A percentile compares a stretch with the other conserved stretches of the same genome.
These are phyloP conservation scores for Alloascoidea hylecoeti DNA, from an alignment of 805 yeast genomes.

Conservation along the genomic window DNA sequence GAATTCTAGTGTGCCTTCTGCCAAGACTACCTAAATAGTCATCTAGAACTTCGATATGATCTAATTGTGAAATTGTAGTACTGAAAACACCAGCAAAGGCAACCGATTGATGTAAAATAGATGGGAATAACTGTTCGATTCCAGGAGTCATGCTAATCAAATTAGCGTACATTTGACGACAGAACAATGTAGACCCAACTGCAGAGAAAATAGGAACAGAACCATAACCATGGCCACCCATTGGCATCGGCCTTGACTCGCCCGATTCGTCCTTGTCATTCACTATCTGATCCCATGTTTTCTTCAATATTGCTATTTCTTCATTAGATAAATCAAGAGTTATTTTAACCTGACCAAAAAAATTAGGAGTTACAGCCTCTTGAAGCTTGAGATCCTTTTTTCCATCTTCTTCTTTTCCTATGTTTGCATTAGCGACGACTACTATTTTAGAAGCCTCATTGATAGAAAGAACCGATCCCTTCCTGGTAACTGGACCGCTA, in stretches of 20 bases:
- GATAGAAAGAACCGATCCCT: background rate
- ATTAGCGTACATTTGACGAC: slow-evolving; percentile 65
- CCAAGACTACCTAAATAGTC: slow-evolving; percentile 51
- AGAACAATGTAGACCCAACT: slow-evolving; percentile 36
- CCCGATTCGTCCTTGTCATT: background rate
- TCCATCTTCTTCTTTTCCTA: no score
- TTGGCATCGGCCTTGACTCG: background rate
- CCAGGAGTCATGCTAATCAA: slow-evolving; percentile 44
- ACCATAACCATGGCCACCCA: background rate
- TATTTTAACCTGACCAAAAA: background rate
- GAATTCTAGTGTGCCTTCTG: slow-evolving; percentile 59
- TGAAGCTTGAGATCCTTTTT: no score
- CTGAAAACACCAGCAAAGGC: slow-evolving; percentile 71
- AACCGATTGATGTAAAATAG: slow-evolving; percentile 64
- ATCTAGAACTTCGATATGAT: slow-evolving; percentile 40
- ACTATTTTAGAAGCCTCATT: background rate
- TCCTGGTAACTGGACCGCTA: background rate
- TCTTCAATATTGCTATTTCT: background rate
- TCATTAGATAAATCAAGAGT: background rate
- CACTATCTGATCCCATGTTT: background rate
- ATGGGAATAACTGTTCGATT: slow-evolving; percentile 55
- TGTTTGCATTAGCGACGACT: background rate
- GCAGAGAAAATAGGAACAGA: background rate
- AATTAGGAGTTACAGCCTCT: no score
- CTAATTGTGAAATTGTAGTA: slow-evolving; percentile 50